Evolutionary conservation across 2,329 filamentous ascomycete genomes (phyloP), one percentile per base, ranked within the genome.

Genomic region (Colletotrichum sp.): DNA sequence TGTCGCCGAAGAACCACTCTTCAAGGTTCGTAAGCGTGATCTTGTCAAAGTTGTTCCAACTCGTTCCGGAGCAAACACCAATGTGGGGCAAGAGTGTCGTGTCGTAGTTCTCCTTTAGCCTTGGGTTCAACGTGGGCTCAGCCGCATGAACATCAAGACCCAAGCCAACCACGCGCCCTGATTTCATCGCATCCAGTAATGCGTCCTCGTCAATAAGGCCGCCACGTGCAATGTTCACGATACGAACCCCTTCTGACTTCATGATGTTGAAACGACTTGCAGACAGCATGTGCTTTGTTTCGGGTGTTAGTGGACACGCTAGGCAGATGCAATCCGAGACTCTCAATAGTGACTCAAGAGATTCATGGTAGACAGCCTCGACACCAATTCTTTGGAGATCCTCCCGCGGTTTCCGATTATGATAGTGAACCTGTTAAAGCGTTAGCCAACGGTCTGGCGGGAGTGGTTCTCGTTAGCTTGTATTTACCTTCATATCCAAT

Each of bases 1-100:
- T 61, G 18, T 61, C 28, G 8, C 58, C 58, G n/a, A 61, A 61
- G 30, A 61, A 79, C 2, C 80, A 82, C 3, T 66, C 26, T 48
- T 66, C 62, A 21, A 66, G 18, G 36, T 66, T 66, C 8, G 21
- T 48, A 6, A 66, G 36, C 13, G 62, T 66, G 10, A 30, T 24
- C 16, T 61, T 61, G 28, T 61, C 58, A n/a, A 61, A 61, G 18
- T 61, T 61, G 10, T 18, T 32, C 58, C 62, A 66, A 26, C 62
- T 66, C 36, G 62, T 66, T 10, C 38, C 36, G 26, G 62, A 66
- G 24, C 62, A 66, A 24, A 66, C 62, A 13, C 62, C 62, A 30
- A 66, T 66, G 2, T 66, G 62, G 2, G 62, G 62, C 24, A 66
- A n/a, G 16, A 66, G 62, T 16, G 62, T 66, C 9, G 36, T 28